A percentile compares a stretch with the other conserved stretches of the same genome.
Evolutionary conservation across 163 green algal genomes (phyloP).

Genomic region (Smithsoniella earleae): DNA sequence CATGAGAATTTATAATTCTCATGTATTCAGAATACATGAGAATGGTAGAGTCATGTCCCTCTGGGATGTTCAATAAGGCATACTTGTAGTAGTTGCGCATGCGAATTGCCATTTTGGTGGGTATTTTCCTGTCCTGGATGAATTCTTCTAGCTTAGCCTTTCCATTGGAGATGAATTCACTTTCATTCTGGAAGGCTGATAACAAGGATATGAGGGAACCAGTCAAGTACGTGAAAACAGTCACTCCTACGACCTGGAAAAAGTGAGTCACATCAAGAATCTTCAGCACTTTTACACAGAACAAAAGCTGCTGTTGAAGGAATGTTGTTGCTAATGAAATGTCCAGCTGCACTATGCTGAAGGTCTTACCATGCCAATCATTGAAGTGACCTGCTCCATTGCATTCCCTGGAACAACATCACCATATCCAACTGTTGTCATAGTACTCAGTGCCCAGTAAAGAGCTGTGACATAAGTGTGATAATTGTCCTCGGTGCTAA

Average conservation of each 20-base stretch:
- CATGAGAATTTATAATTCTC: too few species aligned
- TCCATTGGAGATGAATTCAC: not conserved
- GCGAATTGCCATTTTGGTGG: not conserved
- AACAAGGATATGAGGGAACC: not conserved
- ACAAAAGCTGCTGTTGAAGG: too few species aligned
- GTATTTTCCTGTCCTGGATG: not conserved
- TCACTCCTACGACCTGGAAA: too few species aligned
- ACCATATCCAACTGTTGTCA: slow-evolving; percentile 45
- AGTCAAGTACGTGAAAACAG: not conserved
- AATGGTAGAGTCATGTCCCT: too few species aligned
- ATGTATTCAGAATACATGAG: too few species aligned
- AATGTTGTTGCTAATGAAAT: too few species aligned
- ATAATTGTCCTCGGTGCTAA: slow-evolving; percentile 27
- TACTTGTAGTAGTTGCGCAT: slow-evolving; percentile 30
- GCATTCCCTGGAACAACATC: slow-evolving; percentile 37
- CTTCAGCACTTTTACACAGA: too few species aligned
- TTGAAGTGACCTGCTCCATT: slow-evolving; percentile 36
- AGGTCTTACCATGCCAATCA: slow-evolving; percentile 34
- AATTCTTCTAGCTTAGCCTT: slow-evolving; percentile 27
- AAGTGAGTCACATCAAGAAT: too few species aligned
- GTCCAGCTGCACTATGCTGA: too few species aligned
- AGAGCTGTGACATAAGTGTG: slow-evolving; percentile 41
- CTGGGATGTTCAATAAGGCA: not conserved
- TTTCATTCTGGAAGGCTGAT: slow-evolving; percentile 9
- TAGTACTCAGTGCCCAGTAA: slow-evolving; percentile 44